Base-by-base conservation (phyloP, 345 rosid species). In the Brassica rapa region DNA sequence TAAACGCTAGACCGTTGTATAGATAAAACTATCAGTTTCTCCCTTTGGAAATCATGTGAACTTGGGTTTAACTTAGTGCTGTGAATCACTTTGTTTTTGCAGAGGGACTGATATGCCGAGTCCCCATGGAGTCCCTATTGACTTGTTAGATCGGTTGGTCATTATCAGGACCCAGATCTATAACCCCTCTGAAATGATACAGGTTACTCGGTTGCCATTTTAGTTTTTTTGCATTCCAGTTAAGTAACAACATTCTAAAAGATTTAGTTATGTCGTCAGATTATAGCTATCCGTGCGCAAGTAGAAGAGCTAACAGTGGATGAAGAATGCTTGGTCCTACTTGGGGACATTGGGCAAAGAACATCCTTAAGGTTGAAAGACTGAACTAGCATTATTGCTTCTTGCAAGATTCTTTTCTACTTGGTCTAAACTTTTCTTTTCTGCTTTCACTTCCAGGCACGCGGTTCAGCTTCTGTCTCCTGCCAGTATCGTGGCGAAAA, bases 81-180 rank as follows among this genome's bases (percentile, higher is more conserved):
- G 16, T 66, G 25, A 9, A 68, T 75, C 11, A 46, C 56, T 59
- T 64, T 25, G 72, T 46, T 46, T 86, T 46, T 86, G 87, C 91
- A 93, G 99, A 80, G 99, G 99, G 16, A 93, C 99, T 14, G 99
- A 93, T 80, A 93, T 90, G 96, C 85, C 88, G 41, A 91, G 99
- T 73, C 99, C 98, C 41, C 99, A 93, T 75, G 98, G 99, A 78
- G 86, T 95, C 64, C 97, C 99, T 64, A 92, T 95, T 16, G 99
- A 95, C 88, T 82, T 95, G 55, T 85, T 93, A 87, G 98, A 91
- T 64, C 91, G 98, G 1, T 76, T 95, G 83, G 97, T 88, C 80
- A 95, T 95, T 3, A 85, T 95, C 80, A 87, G 94, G 39, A 91
- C 98, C 3, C 93, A 90, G 61, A 88, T 86, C 30, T 93, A 93